Evolutionary conservation across 2,329 filamentous ascomycete species (phyloP).

Genomic region (Ophiostoma quercus): DNA sequence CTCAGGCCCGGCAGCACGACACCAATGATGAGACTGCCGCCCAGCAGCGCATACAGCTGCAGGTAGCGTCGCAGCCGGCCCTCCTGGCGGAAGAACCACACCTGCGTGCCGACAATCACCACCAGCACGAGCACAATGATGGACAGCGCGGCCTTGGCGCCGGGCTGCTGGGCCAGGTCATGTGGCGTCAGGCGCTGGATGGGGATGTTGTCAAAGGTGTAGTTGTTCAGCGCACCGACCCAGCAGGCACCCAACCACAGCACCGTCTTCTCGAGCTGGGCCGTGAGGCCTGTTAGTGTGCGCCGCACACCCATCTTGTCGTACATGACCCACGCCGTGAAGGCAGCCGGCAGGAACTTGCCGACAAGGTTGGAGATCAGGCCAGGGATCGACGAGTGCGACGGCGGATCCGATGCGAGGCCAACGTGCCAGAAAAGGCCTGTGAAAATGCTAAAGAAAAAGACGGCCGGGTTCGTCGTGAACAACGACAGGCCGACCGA

Average conservation of each 20-base stretch:
- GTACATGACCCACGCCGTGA: slow-evolving; percentile 83
- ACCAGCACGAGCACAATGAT: slow-evolving; percentile 69
- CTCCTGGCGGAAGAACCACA: slow-evolving; percentile 81
- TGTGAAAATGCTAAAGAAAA: slow-evolving; percentile 79
- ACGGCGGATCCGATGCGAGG: slow-evolving; percentile 81
- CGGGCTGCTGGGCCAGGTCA: slow-evolving; percentile 83
- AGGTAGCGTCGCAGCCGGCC: slow-evolving; percentile 74
- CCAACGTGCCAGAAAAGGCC: slow-evolving; percentile 86
- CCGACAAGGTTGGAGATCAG: slow-evolving; percentile 74
- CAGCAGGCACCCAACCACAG: slow-evolving; percentile 88
- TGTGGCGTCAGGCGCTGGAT: slow-evolving; percentile 87
- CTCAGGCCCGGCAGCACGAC: slow-evolving; percentile 70
- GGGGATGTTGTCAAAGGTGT: slow-evolving; percentile 90
- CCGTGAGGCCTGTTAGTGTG: slow-evolving; percentile 64
- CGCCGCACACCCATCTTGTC: slow-evolving; percentile 72
- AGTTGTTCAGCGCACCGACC: slow-evolving; percentile 88
- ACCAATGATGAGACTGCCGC: slow-evolving; percentile 61
- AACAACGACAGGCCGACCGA: slow-evolving; percentile 74
- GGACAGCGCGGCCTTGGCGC: slow-evolving; percentile 75
- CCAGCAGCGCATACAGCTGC: slow-evolving; percentile 67
- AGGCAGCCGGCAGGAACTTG: slow-evolving; percentile 79
- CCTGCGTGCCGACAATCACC: slow-evolving; percentile 65
- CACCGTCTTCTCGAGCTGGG: slow-evolving; percentile 83
- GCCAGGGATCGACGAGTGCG: slow-evolving; percentile 58
- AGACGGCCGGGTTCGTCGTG: slow-evolving; percentile 69